Percentiles rank a stretch among this genome's conserved stretches.
phyloP scores from a whole-genome alignment of 768 basidiomycete genomes.

The Kondoa malvinella region DNA sequence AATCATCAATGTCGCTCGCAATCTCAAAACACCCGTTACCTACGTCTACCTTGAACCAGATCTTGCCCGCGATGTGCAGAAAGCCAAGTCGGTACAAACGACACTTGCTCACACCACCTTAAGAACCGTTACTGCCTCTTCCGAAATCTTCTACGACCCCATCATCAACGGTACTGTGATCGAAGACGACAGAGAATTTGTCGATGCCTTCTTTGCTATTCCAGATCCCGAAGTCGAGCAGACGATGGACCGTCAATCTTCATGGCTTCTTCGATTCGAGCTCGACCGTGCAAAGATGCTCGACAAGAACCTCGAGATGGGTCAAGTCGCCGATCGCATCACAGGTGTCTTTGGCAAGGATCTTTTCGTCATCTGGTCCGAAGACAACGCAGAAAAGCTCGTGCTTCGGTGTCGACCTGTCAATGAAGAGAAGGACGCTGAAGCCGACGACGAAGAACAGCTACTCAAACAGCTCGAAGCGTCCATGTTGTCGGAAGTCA shows the following conservation, averaged over 20 bases:
- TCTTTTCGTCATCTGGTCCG: slow-evolving; percentile 94
- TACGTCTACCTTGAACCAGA: slow-evolving; percentile 69
- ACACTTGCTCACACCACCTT: slow-evolving; percentile 86
- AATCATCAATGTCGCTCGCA: slow-evolving; percentile 95
- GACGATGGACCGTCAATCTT: slow-evolving; percentile 78
- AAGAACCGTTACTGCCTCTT: slow-evolving; percentile 79
- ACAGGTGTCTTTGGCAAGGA: slow-evolving; percentile 89
- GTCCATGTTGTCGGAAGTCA: slow-evolving; percentile 89
- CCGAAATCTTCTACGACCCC: slow-evolving; percentile 97
- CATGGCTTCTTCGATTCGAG: slow-evolving; percentile 91
- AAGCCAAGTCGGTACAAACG: slow-evolving; percentile 78
- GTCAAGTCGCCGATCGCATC: slow-evolving; percentile 80
- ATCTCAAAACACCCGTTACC: slow-evolving; percentile 96
- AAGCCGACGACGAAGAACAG: slow-evolving; percentile 59
- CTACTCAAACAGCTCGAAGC: slow-evolving; percentile 92
- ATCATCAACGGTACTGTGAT: slow-evolving; percentile 80
- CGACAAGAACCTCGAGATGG: slow-evolving; percentile 88
- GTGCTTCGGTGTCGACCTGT: slow-evolving; percentile 86
- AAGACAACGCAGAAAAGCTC: slow-evolving; percentile 95
- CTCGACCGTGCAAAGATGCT: slow-evolving; percentile 96
- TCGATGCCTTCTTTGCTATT: slow-evolving; percentile 97
- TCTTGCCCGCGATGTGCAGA: slow-evolving; percentile 43
- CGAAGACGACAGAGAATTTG: slow-evolving; percentile 86
- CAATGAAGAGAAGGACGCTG: slow-evolving; percentile 63
- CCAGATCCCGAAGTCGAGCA: slow-evolving; percentile 89